These are phyloP conservation scores for Penicillium subrubescens DNA, from an alignment of 495 filamentous ascomycete genomes.

Conservation along the genomic window DNA sequence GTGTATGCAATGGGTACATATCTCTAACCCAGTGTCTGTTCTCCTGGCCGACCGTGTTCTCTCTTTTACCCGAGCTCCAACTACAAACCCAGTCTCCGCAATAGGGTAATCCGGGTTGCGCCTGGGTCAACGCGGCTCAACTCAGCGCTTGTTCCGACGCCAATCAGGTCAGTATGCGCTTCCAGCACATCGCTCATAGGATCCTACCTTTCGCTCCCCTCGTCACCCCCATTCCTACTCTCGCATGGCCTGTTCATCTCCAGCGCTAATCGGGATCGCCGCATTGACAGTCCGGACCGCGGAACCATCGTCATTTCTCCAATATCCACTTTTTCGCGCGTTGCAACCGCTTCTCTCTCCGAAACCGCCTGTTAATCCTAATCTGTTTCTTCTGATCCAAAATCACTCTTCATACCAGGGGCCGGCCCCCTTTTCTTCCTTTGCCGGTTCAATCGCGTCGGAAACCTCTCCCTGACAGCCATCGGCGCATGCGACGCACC, in stretches of 20 bases:
- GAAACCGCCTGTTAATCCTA: conserved; percentile 16
- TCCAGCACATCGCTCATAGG: background rate
- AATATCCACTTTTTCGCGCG: conserved; percentile 27
- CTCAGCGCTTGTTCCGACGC: conserved; percentile 1
- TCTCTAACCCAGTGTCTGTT: conserved; percentile 16
- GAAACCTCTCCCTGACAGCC: conserved; percentile 1
- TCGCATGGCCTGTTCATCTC: conserved; percentile 8
- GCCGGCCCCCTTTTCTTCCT: conserved; percentile 20
- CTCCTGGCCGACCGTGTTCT: conserved; percentile 18
- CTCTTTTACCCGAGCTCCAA: conserved; percentile 15
- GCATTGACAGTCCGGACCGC: conserved; percentile 23
- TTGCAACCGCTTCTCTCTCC: conserved; percentile 2
- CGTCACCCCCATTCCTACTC: background rate
- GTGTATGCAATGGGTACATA: conserved; percentile 21
- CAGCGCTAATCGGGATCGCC: conserved; percentile 22
- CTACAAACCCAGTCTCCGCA: conserved; percentile 15
- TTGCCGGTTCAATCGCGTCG: background rate
- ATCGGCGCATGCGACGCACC: conserved; percentile 17
- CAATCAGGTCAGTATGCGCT: conserved; percentile 9
- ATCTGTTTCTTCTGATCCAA: conserved; percentile 6
- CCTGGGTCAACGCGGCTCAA: conserved; percentile 6
- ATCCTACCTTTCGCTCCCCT: background rate
- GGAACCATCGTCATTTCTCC: conserved; percentile 26
- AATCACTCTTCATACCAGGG: conserved; percentile 10
- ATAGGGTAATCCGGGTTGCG: conserved; percentile 14